Base-by-base conservation (phyloP, 2,329 filamentous ascomycete species). In the Pestalotiopsis sp. region DNA sequence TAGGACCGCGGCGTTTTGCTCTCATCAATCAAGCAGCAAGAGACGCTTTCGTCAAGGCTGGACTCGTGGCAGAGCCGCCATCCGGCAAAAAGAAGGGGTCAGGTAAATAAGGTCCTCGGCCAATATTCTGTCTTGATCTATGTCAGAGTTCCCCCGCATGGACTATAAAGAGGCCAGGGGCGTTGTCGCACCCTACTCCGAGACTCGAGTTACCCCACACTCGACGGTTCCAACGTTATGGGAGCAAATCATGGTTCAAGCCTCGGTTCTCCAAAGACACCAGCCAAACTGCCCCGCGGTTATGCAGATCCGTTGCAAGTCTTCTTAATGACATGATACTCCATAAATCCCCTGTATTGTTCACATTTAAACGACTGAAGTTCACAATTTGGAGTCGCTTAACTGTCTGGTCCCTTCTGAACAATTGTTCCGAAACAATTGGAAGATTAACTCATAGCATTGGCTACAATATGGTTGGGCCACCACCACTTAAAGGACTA, bases 1-100 rank as follows among this genome's bases (percentile, higher is more conserved):
- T 99, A 60, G 96, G 96, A 0, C 95, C 95, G 64, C 92, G 95
- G 78, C 85, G 96, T 72, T 99, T 99, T 78, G 90, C 94, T 13
- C 84, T 97, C 67, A 98, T 99, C 78, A 98, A 98, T 78, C 87
- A 89, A 67, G 93, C 91, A 9, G 95, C 94, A 7, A 88, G 95
- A 75, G 94, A 98, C 81, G 93, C 92, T 0, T 86, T 98, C 72
- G 88, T 98, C 11, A 89, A 89, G 76, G 94, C 92, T 0, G 93
- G 92, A 0, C 89, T 93, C 73, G 90, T 89, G 11, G 84, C 83
- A 68, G 89, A 91, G 52, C 82, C 83, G 13, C 78, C 75, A 23
- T 52, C 74, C 14, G 76, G 73, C n/a, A 84, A 81, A 74, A 84
- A 84, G 73, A 88, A 84, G 75, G 56, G 56, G 0, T 40, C 65